Percentiles rank a stretch among this genome's conserved stretches.
Conservation (phyloP, 2,329 filamentous ascomycete genomes). For the Westerdykella ornata region DNA sequence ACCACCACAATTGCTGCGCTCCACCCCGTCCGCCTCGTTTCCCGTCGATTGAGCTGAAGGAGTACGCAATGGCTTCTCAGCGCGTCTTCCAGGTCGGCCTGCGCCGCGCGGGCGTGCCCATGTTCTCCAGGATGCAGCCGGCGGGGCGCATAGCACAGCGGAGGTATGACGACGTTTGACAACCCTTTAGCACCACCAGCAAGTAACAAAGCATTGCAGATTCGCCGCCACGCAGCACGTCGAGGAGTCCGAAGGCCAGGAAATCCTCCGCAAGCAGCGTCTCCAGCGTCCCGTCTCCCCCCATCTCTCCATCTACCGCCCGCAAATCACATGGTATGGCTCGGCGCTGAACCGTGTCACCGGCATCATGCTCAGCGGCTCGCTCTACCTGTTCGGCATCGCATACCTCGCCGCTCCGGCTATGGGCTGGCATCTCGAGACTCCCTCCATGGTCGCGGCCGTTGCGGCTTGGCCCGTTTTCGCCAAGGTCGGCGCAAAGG, state of each 20-base stretch:
- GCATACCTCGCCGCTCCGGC: constrained; percentile 76
- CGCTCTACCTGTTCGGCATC: constrained; percentile 71
- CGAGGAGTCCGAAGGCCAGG: constrained; percentile 47
- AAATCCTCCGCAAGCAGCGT: constrained; percentile 75
- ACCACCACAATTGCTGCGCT: constrained; percentile 21
- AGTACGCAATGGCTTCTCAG: constrained; percentile 38
- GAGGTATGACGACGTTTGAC: constrained; percentile 38
- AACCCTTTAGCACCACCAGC: constrained; percentile 2
- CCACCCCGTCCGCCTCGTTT: constrained; percentile 17
- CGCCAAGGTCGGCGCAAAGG: constrained; percentile 55
- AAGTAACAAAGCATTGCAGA: constrained; percentile 18
- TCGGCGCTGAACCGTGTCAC: constrained; percentile 76
- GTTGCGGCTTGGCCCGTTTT: constrained; percentile 56
- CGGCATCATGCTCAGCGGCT: constrained; percentile 63
- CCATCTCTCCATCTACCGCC: constrained; percentile 78
- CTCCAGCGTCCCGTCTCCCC: constrained; percentile 74
- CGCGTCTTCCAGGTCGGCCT: constrained; percentile 42
- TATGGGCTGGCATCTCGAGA: constrained; percentile 64
- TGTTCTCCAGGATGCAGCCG: constrained; percentile 36
- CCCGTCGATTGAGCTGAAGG: constrained; percentile 6
- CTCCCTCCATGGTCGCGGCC: constrained; percentile 55
- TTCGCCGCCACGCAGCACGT: constrained; percentile 54
- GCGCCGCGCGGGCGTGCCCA: constrained; percentile 38
- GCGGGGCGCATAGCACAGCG: constrained; percentile 41
- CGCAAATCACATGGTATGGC: constrained; percentile 77